Evolutionary conservation across 805 yeast species (phyloP).

Genomic region (Candida awuae): DNA sequence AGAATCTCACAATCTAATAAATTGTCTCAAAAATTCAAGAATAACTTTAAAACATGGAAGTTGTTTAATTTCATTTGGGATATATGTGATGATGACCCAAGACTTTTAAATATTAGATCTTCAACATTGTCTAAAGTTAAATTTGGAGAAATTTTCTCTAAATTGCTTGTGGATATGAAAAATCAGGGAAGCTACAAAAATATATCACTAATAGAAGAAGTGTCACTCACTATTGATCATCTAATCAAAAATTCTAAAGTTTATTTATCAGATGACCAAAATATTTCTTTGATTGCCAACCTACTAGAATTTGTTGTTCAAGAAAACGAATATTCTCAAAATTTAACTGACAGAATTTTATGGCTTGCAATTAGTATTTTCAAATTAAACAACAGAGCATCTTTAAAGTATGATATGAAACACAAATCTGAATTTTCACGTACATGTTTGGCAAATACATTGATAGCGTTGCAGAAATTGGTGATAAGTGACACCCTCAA

Average conservation of each 20-base stretch:
- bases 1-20: constrained; percentile 44
- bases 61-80: constrained; percentile 33
- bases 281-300: constrained; percentile 15
- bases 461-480: constrained; percentile 9
- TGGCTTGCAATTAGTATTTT: constrained; percentile 12
- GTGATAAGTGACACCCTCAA: neutral
- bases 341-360: constrained; percentile 4
- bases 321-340: constrained; percentile 1
- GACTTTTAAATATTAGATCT: constrained; percentile 30
- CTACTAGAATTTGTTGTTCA: constrained; percentile 7
- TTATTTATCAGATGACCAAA: constrained; percentile 23
- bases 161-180: constrained; percentile 19
- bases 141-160: constrained; percentile 30
- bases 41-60: constrained; percentile 40
- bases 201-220: constrained; percentile 16
- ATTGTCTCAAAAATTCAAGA: constrained; percentile 33
- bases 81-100: constrained; percentile 10
- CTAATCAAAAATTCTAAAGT: constrained; percentile 14
- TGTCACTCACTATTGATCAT: constrained; percentile 14
- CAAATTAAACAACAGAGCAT: constrained; percentile 20
- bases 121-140: constrained; percentile 35
- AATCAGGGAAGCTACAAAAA: constrained; percentile 18
- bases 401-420: constrained; percentile 21
- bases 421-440: constrained; percentile 21
- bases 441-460: constrained; percentile 19